phyloP scores from a whole-genome alignment of 2,329 filamentous ascomycete genomes.

The Colletotrichum shisoi region DNA sequence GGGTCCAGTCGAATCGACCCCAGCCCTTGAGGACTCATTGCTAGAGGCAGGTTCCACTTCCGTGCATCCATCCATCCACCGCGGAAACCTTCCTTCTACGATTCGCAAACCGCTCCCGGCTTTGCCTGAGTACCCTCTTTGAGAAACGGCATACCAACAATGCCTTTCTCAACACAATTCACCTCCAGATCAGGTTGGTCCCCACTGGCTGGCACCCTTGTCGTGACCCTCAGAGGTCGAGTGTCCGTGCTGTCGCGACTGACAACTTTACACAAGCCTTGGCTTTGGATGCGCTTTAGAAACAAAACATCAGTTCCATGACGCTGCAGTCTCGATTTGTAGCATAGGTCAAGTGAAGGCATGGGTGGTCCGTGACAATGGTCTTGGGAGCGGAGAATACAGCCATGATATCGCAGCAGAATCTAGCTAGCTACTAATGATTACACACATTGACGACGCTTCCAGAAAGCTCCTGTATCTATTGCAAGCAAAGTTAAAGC shows the following conservation, averaged over 20 bases:
- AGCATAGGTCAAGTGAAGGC: neutral
- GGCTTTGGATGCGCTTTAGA: neutral
- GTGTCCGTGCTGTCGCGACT: too few species aligned
- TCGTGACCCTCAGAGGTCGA: neutral
- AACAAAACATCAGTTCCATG: too few species aligned
- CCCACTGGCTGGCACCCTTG: too few species aligned
- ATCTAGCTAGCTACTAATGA: constrained; percentile 35
- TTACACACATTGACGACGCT: constrained; percentile 31
- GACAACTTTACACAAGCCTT: neutral
- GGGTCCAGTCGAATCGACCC: neutral
- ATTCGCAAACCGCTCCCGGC: constrained; percentile 56
- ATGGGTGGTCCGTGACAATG: neutral
- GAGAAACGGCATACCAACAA: neutral
- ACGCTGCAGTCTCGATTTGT: neutral
- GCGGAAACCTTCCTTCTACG: constrained; percentile 15
- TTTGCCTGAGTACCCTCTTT: constrained; percentile 48
- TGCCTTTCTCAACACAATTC: neutral
- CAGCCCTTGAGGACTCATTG: constrained; percentile 1
- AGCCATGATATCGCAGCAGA: constrained; percentile 31
- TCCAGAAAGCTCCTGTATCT: constrained; percentile 36
- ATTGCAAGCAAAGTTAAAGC: constrained; percentile 33
- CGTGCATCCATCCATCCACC: constrained; percentile 28
- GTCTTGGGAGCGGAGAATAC: neutral
- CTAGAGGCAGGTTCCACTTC: constrained; percentile 13
- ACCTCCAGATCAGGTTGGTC: neutral